A percentile compares a stretch with the other conserved stretches of the same genome.
Evolutionary conservation across 345 rosid species (phyloP).

Genomic region (Salix brachista): DNA sequence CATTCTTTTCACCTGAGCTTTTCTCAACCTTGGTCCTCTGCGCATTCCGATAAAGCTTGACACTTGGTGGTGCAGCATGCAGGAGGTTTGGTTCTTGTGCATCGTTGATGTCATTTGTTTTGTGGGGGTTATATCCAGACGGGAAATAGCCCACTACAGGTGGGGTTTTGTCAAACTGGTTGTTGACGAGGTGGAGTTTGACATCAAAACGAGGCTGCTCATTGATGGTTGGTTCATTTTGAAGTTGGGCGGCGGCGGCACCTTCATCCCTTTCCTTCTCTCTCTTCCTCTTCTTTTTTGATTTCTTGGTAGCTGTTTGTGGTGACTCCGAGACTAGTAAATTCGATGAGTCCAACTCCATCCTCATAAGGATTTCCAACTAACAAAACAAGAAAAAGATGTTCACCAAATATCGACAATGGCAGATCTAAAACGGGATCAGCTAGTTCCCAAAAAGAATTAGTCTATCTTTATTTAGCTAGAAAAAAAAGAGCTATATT

Average conservation of each 20-base stretch:
- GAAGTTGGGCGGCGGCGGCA: background rate
- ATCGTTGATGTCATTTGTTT: background rate
- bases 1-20: conserved; percentile 14
- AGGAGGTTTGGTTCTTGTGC: background rate
- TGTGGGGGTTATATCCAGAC: conserved; percentile 53
- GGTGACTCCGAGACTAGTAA: conserved; percentile 2
- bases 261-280: background rate
- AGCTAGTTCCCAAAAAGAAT: no score
- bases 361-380: background rate
- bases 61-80: conserved; percentile 19
- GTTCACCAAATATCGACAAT: no score
- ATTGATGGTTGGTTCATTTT: background rate
- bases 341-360: background rate
- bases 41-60: conserved; percentile 43
- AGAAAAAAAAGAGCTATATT: no score
- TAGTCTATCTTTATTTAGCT: no score
- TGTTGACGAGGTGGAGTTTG: conserved; percentile 36
- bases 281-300: conserved; percentile 21
- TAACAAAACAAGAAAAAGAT: background rate
- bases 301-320: conserved; percentile 12
- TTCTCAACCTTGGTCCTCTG: conserved; percentile 18
- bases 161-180: conserved; percentile 40
- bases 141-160: conserved; percentile 80
- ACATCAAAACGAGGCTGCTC: conserved; percentile 9
- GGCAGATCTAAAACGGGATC: no score